Base-by-base conservation (phyloP, 2,329 filamentous ascomycete genomes). In the Exophiala xenobiotica region DNA sequence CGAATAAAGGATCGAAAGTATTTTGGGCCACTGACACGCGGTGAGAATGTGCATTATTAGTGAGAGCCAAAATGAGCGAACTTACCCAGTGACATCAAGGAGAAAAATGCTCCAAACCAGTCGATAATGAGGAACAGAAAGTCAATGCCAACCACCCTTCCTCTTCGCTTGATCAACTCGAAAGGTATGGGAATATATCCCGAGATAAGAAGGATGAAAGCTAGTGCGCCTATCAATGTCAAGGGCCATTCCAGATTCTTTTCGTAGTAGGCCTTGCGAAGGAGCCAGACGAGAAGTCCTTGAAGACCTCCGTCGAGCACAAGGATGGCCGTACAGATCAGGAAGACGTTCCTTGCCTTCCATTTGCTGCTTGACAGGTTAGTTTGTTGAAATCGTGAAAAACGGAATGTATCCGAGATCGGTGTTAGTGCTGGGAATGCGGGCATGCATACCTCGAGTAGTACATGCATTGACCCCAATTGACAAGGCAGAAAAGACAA, bases 381-480 rank as follows among this genome's bases (percentile, higher is more conserved):
- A 33, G 5, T 33, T 1, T 11, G 2, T 14, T 11, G 29, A 14
- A 12, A 33, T 33, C 9, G 29, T 2, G 1, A 33, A 33, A 2
- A 14, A 33, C 5, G 9, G 12, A 7, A n/a, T n/a, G n/a, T n/a
- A n/a, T n/a, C n/a, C n/a, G n/a, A n/a, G n/a, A n/a, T n/a, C n/a
- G n/a, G n/a, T n/a, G n/a, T n/a, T n/a, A n/a, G n/a, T n/a, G n/a
- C n/a, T 33, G 12, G 5, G 29, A 7, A 11, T 8, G 29, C 20
- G 37, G 14, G 11, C 3, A 3, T 20, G 8, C 14, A 20, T 22
- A 40, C 37, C 37, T 20, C 3, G 37, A 40, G 22, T 40, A 40
- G 20, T 40, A 40, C 20, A 20, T 22, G n/a, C 37, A 40, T n/a
- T 40, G 37, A 9, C 37, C 37, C 37, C 37, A 40, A 22, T 40